These are phyloP conservation scores for Sarcomyxa edulis DNA, from an alignment of 768 basidiomycete genomes.

Conservation along the genomic window DNA sequence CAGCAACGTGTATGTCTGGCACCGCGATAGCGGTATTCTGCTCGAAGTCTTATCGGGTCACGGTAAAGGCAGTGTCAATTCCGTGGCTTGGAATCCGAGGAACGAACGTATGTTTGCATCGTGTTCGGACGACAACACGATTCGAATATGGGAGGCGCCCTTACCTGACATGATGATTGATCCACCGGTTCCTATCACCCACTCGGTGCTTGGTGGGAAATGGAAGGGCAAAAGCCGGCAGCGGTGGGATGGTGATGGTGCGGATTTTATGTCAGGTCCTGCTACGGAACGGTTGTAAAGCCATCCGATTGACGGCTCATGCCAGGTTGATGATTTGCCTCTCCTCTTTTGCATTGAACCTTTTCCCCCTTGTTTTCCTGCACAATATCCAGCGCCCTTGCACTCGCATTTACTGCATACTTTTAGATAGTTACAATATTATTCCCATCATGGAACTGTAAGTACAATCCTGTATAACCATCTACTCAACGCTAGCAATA, in stretches of 20 bases:
- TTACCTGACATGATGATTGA: no score
- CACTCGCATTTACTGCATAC: constrained; percentile 3
- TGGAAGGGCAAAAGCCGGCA: constrained; percentile 62
- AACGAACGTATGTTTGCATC: constrained; percentile 93
- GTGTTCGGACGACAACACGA: constrained; percentile 87
- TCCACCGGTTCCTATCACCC: constrained; percentile 12
- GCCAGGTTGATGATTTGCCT: constrained; percentile 1
- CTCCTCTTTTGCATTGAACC: constrained; percentile 4
- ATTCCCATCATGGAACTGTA: constrained; percentile 3
- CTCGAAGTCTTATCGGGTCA: constrained; percentile 91
- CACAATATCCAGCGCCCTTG: constrained; percentile 2
- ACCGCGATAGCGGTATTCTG: constrained; percentile 75
- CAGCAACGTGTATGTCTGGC: constrained; percentile 93
- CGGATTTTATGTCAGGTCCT: constrained; percentile 13
- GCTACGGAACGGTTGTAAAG: constrained; percentile 7
- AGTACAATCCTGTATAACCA: no score
- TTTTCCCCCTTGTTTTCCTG: constrained; percentile 6
- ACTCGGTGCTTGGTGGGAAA: constrained; percentile 31
- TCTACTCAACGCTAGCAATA: no score
- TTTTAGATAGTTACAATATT: constrained; percentile 9
- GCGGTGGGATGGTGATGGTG: constrained; percentile 30
- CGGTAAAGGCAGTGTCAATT: constrained; percentile 86
- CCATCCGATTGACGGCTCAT: no score
- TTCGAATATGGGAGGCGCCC: constrained; percentile 84
- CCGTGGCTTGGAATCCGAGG: constrained; percentile 92